These are phyloP conservation scores for Phytophthora fragariaefolia DNA, from an alignment of 352 stramenopile genomes.

Conservation along the genomic window DNA sequence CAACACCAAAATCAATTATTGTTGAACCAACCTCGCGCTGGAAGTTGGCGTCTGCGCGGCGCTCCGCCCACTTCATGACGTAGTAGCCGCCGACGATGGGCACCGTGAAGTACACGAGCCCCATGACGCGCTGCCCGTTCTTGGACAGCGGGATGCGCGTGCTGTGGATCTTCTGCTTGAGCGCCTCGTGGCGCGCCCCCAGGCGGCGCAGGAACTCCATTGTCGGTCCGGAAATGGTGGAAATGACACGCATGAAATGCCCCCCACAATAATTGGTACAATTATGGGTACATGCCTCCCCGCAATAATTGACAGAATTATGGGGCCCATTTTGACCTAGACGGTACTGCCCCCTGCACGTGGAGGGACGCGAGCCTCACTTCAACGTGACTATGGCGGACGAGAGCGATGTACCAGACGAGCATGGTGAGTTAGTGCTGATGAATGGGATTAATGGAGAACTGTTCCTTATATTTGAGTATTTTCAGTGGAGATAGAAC, in stretches of 20 bases:
- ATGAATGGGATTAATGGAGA: too few relatives aligned
- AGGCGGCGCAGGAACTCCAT: constrained; percentile 87
- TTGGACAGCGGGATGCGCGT: constrained; percentile 91
- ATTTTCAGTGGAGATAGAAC: not conserved
- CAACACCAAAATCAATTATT: too few relatives aligned
- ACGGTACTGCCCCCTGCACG: too few relatives aligned
- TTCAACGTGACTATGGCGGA: too few relatives aligned
- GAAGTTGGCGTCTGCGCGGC: constrained; percentile 77
- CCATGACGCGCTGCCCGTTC: constrained; percentile 87
- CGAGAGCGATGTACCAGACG: too few relatives aligned
- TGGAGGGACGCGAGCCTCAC: too few relatives aligned
- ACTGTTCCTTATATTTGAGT: too few relatives aligned
- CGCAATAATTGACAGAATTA: too few relatives aligned
- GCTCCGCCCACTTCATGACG: constrained; percentile 92
- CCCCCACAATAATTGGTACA: not conserved
- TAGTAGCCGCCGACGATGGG: constrained; percentile 91
- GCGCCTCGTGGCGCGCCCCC: constrained; percentile 77
- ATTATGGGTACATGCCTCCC: not conserved
- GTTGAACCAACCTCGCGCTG: constrained; percentile 59
- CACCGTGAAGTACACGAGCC: constrained; percentile 90
- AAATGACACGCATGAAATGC: constrained; percentile 5
- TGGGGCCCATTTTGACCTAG: too few relatives aligned
- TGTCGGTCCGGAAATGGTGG: constrained; percentile 8
- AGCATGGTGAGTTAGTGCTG: not conserved
- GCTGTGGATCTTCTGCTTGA: constrained; percentile 93